Evolutionary conservation across 352 stramenopile genomes (phyloP).

Genomic region (Globisporangium emineosum): DNA sequence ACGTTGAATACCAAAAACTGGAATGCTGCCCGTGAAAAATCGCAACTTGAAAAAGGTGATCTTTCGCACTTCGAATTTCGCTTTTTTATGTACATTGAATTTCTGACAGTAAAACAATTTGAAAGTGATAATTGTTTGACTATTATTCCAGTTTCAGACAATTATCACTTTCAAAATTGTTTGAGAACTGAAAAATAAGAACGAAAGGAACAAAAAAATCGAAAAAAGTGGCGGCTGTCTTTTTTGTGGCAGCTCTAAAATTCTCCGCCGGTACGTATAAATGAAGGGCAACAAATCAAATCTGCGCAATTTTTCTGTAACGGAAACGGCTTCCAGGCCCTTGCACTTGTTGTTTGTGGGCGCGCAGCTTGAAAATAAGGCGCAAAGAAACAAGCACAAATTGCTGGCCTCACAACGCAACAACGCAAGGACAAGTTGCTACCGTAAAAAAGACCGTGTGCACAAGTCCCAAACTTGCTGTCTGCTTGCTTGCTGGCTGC

Average conservation of each 20-base stretch:
- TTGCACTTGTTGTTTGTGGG: no score
- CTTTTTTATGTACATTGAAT: no score
- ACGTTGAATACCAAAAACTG: no score
- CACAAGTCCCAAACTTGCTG: background rate
- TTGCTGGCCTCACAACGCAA: background rate
- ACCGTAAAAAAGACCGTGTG: background rate
- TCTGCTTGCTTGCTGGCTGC: background rate
- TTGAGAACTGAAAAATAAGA: background rate
- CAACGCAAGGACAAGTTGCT: background rate
- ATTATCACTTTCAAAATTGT: background rate
- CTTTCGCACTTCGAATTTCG: no score
- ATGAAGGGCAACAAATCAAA: slow-evolving; percentile 9
- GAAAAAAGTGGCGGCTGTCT: background rate
- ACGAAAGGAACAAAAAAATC: background rate
- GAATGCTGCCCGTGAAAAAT: no score
- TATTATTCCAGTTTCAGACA: no score
- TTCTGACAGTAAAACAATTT: no score
- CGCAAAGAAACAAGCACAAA: no score
- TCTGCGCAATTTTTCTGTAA: background rate
- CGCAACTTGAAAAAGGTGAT: no score
- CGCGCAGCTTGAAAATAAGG: background rate
- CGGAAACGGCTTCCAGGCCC: background rate
- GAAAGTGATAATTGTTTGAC: no score
- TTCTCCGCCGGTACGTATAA: slow-evolving; percentile 7
- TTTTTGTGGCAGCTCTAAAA: background rate